Conservation (phyloP, 176 grass and related monocot genomes). For the Areca catechu region DNA sequence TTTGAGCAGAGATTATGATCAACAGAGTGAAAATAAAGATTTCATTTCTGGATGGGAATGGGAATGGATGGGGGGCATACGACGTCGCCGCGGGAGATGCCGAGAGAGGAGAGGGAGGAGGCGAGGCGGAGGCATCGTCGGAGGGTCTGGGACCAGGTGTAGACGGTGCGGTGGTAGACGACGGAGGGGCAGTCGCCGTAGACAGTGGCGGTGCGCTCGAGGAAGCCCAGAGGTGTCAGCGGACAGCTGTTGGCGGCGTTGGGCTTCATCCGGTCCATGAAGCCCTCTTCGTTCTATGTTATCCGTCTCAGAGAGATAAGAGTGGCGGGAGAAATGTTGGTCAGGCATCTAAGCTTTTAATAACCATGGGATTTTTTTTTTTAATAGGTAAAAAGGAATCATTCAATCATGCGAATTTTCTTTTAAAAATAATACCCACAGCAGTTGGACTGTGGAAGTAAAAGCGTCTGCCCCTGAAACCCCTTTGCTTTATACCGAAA, state of each 20-base stretch:
- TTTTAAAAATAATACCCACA: no score
- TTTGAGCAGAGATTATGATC: no score
- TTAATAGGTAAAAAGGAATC: no score
- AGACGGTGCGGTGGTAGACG: slow-evolving; percentile 52
- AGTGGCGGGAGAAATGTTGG: no score
- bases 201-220: slow-evolving; percentile 50
- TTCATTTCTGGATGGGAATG: not conserved
- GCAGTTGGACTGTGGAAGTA: no score
- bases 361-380: no score
- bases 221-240: slow-evolving; percentile 56
- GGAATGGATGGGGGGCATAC: slow-evolving; percentile 14
- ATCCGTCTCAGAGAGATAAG: no score
- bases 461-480: no score
- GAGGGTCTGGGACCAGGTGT: slow-evolving; percentile 62
- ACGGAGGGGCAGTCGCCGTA: slow-evolving; percentile 56
- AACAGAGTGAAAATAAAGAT: not conserved
- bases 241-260: slow-evolving; percentile 58
- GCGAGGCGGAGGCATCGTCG: slow-evolving; percentile 71
- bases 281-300: no score
- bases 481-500: no score
- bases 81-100: slow-evolving; percentile 54
- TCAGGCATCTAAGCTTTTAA: no score
- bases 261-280: slow-evolving; percentile 33
- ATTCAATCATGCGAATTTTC: no score
- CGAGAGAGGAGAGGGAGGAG: slow-evolving; percentile 64